phyloP scores from a whole-genome alignment of 768 basidiomycete genomes.

The Dacryopinax primogenitus region DNA sequence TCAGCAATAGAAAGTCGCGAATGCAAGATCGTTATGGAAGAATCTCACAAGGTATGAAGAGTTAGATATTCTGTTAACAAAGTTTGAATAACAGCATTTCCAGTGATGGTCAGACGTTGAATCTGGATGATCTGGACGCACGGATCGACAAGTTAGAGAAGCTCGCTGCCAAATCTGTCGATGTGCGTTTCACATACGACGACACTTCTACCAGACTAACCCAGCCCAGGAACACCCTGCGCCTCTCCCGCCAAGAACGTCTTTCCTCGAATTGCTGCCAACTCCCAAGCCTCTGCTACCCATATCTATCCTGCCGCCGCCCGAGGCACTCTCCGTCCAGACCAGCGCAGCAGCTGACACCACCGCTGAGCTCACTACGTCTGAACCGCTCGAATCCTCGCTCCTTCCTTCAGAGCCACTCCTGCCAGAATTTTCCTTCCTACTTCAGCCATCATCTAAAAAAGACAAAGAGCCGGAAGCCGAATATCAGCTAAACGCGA shows the following conservation, averaged over 20 bases:
- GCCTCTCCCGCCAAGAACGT: not conserved
- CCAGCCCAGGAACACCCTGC: not conserved
- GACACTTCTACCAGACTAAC: too few relatives aligned
- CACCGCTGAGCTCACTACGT: not conserved
- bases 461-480: not conserved
- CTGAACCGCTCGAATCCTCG: not conserved
- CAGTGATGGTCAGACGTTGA: not conserved
- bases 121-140: not conserved
- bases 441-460: not conserved
- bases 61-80: not conserved
- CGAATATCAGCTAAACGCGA: constrained; percentile 3
- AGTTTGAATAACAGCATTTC: not conserved
- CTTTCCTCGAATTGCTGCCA: not conserved
- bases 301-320: not conserved
- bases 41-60: not conserved
- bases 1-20: not conserved
- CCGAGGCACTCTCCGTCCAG: not conserved
- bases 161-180: not conserved
- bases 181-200: not conserved
- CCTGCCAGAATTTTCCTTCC: not conserved
- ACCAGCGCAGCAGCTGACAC: not conserved
- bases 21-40: constrained; percentile 6
- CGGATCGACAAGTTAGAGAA: not conserved
- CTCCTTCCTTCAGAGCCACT: not conserved
- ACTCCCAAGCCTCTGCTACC: not conserved